Base-by-base conservation (phyloP, 2,329 filamentous ascomycete species). In the Dactylellina leptospora region DNA sequence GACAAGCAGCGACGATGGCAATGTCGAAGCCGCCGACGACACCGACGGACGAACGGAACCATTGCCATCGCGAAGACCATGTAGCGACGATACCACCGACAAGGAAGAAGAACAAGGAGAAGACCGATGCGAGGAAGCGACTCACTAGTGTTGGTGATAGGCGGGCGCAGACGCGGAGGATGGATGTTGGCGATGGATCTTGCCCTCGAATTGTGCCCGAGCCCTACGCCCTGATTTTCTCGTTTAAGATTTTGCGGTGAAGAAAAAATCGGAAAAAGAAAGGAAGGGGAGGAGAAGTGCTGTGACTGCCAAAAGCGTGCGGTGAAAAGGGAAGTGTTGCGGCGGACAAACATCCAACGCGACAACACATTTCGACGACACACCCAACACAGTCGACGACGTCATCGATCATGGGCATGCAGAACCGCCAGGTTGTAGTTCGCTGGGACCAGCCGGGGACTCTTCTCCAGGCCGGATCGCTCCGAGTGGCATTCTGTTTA, bases 221-320 rank as follows among this genome's bases (percentile, higher is more conserved):
- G 59, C 68, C 68, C 68, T 72, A 72, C 66, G 53, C 68, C 68
- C 68, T 72, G 53, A 50, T 58, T 62, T 71, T 71, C 63, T 69
- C 55, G 55, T 55, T 61, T 70, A 61, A 70, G 66, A 51, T 45
- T 60, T 16, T 45, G 45, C 40, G 38, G 68, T 64, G 53, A 60
- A 28, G 54, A 53, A 59, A 59, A 68, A 68, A 58, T 64, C 25
- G 38, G 42, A 69, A 61, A 55, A 47, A 40, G 51, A 60, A 72
- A 63, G 16, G 44, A 33, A 45, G 11, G 38, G 11, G 51, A 51
- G 6, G 61, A 58, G 53, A 56, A 71, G 36, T 11, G 56, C 50
- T 71, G 66, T 71, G 66, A 71, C 66, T 71, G 66, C 58, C 53
- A 61, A 71, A n/a, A n/a, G 36, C 10, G 11, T 4, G 8, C n/a